Base-by-base conservation (phyloP, 306 rosid genomes). In the Cicer bijugum region DNA sequence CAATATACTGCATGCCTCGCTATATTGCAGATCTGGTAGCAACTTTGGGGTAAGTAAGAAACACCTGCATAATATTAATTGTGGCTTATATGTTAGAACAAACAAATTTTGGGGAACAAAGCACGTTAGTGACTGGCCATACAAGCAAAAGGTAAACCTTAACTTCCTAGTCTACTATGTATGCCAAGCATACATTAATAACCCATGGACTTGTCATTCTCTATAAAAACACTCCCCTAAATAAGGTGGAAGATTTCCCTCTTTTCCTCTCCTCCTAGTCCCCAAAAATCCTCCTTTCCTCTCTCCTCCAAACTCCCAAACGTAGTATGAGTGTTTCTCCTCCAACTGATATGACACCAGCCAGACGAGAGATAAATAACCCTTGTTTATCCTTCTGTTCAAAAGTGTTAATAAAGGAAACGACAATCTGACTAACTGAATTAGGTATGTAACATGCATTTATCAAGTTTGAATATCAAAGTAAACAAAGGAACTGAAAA, bases 31-130 rank as follows among this genome's bases (percentile, higher is more conserved):
- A 70, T 89, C 91, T 7, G 96, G 96, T 15, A 91, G 86, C 86
- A 94, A 84, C 88, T 94, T 91, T 1, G 97, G 97, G 44, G 98
- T 94, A 17, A 94, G 92, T 77, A 94, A 83, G 85, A 94, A 94
- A 71, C 96, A 94, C 90, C 98, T 94, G 92, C 79, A 77, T 12
- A 79, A 64, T 35, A 83, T 77, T 60, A 19, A 43, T 42, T 38
- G 40, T 45, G 19, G 62, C 17, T 68, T 45, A 28, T 6, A 28
- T 42, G 33, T 78, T 17, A 61, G 8, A 71, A 75, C 75, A 60
- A 23, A 33, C 35, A 19, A n/a, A 47, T 50, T 14, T 17, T 43
- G 53, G n/a, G 50, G 35, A 14, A 37, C 15, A 78, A 12, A 70
- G 76, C 67, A 60, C 9, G 58, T 37, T 46, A 44, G 33, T 42